Percentiles rank a stretch among this genome's conserved stretches.
phyloP scores from a whole-genome alignment of 495 filamentous ascomycete genomes.

The Penicillium pancosmium region DNA sequence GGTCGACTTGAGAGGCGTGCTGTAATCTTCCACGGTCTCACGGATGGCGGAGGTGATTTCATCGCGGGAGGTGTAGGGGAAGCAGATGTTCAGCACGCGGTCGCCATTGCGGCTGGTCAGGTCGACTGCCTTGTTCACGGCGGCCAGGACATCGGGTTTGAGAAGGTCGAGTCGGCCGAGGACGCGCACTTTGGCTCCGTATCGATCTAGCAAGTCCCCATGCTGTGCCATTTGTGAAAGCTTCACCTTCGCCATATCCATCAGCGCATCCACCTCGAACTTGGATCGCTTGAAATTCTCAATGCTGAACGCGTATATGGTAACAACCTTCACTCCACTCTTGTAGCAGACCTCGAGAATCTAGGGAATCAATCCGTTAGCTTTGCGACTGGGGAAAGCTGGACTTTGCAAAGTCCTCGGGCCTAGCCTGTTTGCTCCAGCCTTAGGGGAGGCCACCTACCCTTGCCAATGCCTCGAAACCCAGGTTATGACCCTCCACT shows the following conservation, averaged over 20 bases:
- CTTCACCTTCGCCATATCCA: conserved; percentile 97
- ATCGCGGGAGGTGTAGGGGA: conserved; percentile 93
- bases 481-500: conserved; percentile 93
- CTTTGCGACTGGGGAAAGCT: not conserved
- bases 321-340: conserved; percentile 89
- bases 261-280: conserved; percentile 94
- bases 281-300: conserved; percentile 99
- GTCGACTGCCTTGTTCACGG: conserved; percentile 77
- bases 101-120: conserved; percentile 82
- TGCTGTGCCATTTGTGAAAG: conserved; percentile 88
- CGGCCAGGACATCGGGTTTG: conserved; percentile 82
- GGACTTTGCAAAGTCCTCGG: not conserved
- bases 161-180: conserved; percentile 81
- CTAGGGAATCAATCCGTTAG: conserved; percentile 41
- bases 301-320: conserved; percentile 97
- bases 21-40: conserved; percentile 81
- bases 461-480: conserved; percentile 90
- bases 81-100: conserved; percentile 91
- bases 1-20: conserved; percentile 56
- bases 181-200: conserved; percentile 83
- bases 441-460: conserved; percentile 41
- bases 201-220: conserved; percentile 88
- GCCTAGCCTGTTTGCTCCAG: not conserved
- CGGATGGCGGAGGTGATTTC: conserved; percentile 94
- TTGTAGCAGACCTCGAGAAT: conserved; percentile 98